Evolutionary conservation across 1,284 basidiomycete genomes (phyloP).

Genomic region (Sutorius eximius): DNA sequence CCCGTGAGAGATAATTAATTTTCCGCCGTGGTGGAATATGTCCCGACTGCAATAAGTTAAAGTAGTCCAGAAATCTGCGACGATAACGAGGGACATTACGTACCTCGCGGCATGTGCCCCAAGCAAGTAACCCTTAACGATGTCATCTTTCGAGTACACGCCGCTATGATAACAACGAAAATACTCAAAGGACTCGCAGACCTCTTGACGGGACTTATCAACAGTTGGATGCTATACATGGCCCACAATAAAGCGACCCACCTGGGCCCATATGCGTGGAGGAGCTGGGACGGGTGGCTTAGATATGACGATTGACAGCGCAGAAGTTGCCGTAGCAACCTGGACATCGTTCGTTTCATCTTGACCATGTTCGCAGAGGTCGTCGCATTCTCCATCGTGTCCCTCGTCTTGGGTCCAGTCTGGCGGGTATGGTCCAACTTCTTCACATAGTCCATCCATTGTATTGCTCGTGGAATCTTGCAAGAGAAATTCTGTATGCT

Average conservation of each 20-base stretch:
- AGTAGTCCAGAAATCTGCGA: slow-evolving; percentile 7
- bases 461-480: slow-evolving; percentile 20
- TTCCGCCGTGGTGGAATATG: slow-evolving; percentile 58
- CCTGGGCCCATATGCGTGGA: slow-evolving; percentile 58
- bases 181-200: slow-evolving; percentile 73
- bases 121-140: slow-evolving; percentile 71
- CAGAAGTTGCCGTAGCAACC: not conserved
- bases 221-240: slow-evolving; percentile 8
- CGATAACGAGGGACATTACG: slow-evolving; percentile 15
- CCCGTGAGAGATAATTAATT: slow-evolving; percentile 78
- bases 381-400: slow-evolving; percentile 20
- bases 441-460: slow-evolving; percentile 5
- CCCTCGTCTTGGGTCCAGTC: slow-evolving; percentile 29
- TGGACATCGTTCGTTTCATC: slow-evolving; percentile 11
- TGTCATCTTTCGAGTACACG: slow-evolving; percentile 63
- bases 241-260: slow-evolving; percentile 24
- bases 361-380: slow-evolving; percentile 4
- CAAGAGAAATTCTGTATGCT: slow-evolving; percentile 19
- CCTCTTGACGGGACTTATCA: slow-evolving; percentile 70
- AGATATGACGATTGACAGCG: not conserved
- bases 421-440: slow-evolving; percentile 3
- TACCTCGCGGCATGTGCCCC: slow-evolving; percentile 67
- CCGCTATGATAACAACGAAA: slow-evolving; percentile 77
- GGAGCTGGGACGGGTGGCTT: slow-evolving; percentile 38
- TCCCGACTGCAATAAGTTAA: slow-evolving; percentile 53